phyloP scores from a whole-genome alignment of 108 stramenopile genomes.

The Licmophora abbreviata region DNA sequence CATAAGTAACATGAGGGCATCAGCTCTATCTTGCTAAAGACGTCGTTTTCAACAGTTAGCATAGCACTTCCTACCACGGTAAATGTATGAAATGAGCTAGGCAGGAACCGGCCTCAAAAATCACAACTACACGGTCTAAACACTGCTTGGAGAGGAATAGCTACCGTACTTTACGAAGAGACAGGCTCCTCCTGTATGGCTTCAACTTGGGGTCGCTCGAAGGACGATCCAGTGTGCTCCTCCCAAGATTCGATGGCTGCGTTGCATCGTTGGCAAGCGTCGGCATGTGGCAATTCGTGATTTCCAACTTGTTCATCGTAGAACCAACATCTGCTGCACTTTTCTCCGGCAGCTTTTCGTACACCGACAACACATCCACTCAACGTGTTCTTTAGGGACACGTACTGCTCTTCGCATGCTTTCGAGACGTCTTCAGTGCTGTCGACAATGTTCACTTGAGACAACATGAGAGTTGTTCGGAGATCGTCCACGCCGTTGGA shows the following conservation, averaged over 20 bases:
- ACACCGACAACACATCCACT: constrained; percentile 81
- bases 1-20: too few species aligned
- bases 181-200: constrained; percentile 49
- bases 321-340: constrained; percentile 90
- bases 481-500: constrained; percentile 89
- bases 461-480: constrained; percentile 79
- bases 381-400: constrained; percentile 40
- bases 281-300: constrained; percentile 33
- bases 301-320: constrained; percentile 72
- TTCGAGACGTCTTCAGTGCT: constrained; percentile 28
- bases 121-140: too few species aligned
- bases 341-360: constrained; percentile 63
- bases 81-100: too few species aligned
- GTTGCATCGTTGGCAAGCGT: constrained; percentile 84
- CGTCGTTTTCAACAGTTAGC: too few species aligned
- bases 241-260: constrained; percentile 76
- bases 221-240: constrained; percentile 43
- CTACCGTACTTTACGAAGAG: too few species aligned
- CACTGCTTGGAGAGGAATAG: too few species aligned
- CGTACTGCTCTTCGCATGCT: constrained; percentile 55
- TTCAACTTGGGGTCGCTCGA: constrained; percentile 29
- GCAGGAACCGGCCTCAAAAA: too few species aligned
- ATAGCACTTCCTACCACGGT: too few species aligned
- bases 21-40: too few species aligned
- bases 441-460: constrained; percentile 76